Evolutionary conservation across 2,329 filamentous ascomycete species (phyloP), one percentile per base, ranked within the genome.

Genomic region (Chaetomium olivaceum): DNA sequence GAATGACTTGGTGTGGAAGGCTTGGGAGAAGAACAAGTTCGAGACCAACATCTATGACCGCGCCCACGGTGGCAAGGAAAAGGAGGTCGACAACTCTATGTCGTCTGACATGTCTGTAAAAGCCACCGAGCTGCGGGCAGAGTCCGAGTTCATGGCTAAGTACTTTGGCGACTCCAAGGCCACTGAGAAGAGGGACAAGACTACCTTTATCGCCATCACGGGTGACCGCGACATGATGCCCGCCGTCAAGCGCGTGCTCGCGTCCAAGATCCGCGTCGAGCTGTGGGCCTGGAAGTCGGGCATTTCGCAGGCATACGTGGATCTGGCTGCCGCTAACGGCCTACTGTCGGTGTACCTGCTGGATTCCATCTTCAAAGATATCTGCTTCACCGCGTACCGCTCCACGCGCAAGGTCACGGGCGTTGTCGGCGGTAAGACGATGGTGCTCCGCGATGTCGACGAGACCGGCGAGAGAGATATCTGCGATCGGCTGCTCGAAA

Each of bases 31-130:
- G 25, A 55, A 55, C 29, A 55, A 55, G 27, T 55, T 55, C 52
- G 52, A 55, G 25, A 55, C 52, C 52, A 55, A 36, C 52, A 55
- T 55, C 52, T 55, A 55, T 27, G 52, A 55, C 52, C 52, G 52
- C 25, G 52, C 52, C 52, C 9, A 29, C 52, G 29, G 29, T 14
- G 52, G 52, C 52, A 55, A 55, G 27, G 52, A 31, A 36, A 55
- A 55, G 52, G 52, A 36, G 52, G 52, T 55, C 52, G 52, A 55
- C 52, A 55, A 55, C 27, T 33, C 52, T 14, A 55, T 55, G 25
- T 55, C 52, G 27, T 27, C 8, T 12, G 52, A 33, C 21, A 55
- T 55, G 52, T 5, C 52, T 55, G 4, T 2, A 2, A 55, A 55
- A 55, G 52, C 52, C 36, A 55, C 52, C 27, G 27, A 33, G 9